phyloP scores from a whole-genome alignment of 805 yeast species.

The Wickerhamomyces silvicola region DNA sequence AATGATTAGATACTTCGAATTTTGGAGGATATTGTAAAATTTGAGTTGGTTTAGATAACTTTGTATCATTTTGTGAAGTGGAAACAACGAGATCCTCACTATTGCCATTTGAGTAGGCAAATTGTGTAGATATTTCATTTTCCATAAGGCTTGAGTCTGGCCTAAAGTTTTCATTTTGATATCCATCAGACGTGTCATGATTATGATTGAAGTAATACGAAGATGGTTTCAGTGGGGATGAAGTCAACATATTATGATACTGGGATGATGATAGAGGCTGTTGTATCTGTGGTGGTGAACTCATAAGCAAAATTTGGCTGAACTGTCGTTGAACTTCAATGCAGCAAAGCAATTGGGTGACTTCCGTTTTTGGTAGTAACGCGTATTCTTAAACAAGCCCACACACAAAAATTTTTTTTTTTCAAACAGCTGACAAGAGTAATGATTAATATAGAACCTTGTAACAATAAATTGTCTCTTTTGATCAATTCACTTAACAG shows the following conservation, averaged over 20 bases:
- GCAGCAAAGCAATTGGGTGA: background rate
- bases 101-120: slow-evolving; percentile 1
- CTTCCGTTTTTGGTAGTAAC: slow-evolving; percentile 5
- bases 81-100: slow-evolving; percentile 4
- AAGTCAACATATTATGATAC: slow-evolving; percentile 12
- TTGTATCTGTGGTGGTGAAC: slow-evolving; percentile 10
- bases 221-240: slow-evolving; percentile 15
- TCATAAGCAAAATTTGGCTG: slow-evolving; percentile 5
- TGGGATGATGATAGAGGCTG: slow-evolving; percentile 11
- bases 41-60: slow-evolving; percentile 3
- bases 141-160: background rate
- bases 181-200: background rate
- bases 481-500: too few relatives aligned
- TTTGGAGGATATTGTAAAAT: slow-evolving; percentile 5
- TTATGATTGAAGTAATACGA: slow-evolving; percentile 11
- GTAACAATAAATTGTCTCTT: too few relatives aligned
- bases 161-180: slow-evolving; percentile 9
- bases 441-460: too few relatives aligned
- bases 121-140: background rate
- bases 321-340: background rate
- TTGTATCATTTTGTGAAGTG: slow-evolving; percentile 1
- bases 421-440: too few relatives aligned
- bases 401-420: too few relatives aligned
- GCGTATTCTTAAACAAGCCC: slow-evolving; percentile 1
- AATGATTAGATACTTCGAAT: background rate